Evolutionary conservation across 179 eudicot species (phyloP), one percentile per base, ranked within the genome.

Genomic region (Actinidia arguta): DNA sequence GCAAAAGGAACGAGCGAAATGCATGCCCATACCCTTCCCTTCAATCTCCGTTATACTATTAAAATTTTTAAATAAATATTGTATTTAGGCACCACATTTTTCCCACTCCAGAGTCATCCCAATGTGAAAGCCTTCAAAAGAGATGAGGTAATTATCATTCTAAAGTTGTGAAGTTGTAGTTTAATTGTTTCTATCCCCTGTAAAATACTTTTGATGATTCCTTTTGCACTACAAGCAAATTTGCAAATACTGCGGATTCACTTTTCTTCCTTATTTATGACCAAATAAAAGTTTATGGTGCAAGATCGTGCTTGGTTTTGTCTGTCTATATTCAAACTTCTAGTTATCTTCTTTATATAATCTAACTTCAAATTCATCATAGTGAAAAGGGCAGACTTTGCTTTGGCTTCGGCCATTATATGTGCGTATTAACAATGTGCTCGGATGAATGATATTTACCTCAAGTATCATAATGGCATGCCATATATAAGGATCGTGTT

Each of bases 91-190:
- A 91, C 95, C 78, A 98, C 98, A 27, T 95, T 96, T 91, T 96
- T 86, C 85, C 97, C 99, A 18, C 46, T 96, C 82, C 99, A 95
- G 86, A 96, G 99, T 81, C 54, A 70, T 81, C 99, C 99, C 46
- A 92, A 92, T 92, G 98, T 97, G 1, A 96, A 88, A 86, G 99
- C 99, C 80, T 96, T 93, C 85, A 96, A 96, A 86, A 90, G 98
- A 79, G 99, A 96, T 5, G 96, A 90, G 94, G 99, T 96, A 91
- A 77, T 78, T 50, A 25, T 10, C 22, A 17, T 36, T 51, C 56
- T 13, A 44, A 62, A 72, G 44, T 69, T 20, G 36, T 48, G 50
- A 47, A 63, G 22, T 54, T 66, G 46, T 58, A 67, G n/a, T 44
- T 78, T 50, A 10, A 50, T 46, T 27, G 62, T 73, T 51, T 73